Base-by-base conservation (phyloP, 371 early-diverging fungal species). In the Sporodiniella umbellata region DNA sequence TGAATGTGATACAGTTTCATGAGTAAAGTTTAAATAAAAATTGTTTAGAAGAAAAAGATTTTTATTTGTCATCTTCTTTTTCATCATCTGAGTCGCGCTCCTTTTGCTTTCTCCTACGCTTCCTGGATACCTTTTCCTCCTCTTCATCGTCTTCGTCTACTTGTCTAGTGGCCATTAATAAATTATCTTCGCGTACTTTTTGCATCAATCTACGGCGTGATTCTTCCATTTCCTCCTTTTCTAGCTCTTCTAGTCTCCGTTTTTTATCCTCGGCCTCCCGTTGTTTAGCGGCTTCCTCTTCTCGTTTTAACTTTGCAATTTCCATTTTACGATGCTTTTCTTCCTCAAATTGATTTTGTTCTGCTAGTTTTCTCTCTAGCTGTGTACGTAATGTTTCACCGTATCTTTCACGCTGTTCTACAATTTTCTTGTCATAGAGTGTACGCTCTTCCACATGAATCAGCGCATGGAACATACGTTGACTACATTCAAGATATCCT, bases 321-420 rank as follows among this genome's bases (percentile, higher is more conserved):
- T 78, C 62, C 62, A 75, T 54, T 28, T 65, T 67, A 43, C 66
- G 49, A 56, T 78, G 42, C 47, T 66, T 62, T 45, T 67, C 69
- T 37, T 68, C 67, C 55, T 86, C 88, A 53, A 75, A 75, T 4
- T 66, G 56, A 19, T 72, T 62, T 46, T 87, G 87, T 43, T 86
- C 85, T 45, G 77, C 64, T 28, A 83, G 71, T 38, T 81, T 78
- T 43, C 79, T 68, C 21, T 78, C 67, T 6, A 88, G 54, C 54
- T 83, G 84, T 5, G 67, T 56, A 24, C 69, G 68, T 4, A 88
- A 54, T 8, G 84, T 84, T 23, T 83, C 81, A 58, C 86, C 86
- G 54, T 80, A 84, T 38, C 74, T 64, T 14, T 80, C 78, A 51
- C 89, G 79, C 23, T 87, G 84, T 7, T 76, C 73, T 0, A 86